Evolutionary conservation across 805 yeast genomes (phyloP).

Genomic region (Ogataea haglerorum): DNA sequence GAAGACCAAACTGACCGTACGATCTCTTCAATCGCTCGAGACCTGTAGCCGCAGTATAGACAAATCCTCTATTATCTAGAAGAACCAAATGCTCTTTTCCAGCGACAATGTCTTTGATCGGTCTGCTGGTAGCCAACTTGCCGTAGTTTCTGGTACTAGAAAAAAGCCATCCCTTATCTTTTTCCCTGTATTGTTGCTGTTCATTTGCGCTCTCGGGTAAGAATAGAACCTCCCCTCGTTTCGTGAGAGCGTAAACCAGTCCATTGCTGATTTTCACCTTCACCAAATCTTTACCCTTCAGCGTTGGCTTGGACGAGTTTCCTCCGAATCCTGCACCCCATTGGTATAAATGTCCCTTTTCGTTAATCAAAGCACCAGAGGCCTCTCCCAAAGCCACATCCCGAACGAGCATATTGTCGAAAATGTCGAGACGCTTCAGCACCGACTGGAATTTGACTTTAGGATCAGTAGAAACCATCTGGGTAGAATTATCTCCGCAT

Average conservation of each 20-base stretch:
- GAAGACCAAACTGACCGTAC: constrained; percentile 83
- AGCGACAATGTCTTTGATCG: constrained; percentile 40
- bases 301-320: constrained; percentile 29
- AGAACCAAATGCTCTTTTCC: constrained; percentile 74
- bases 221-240: constrained; percentile 43
- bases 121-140: constrained; percentile 15
- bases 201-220: constrained; percentile 30
- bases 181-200: constrained; percentile 17
- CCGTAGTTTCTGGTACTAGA: constrained; percentile 13
- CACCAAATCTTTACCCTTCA: constrained; percentile 45
- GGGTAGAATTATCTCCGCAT: constrained; percentile 55
- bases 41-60: constrained; percentile 63
- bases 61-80: constrained; percentile 55
- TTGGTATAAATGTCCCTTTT: constrained; percentile 68
- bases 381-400: constrained; percentile 52
- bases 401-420: constrained; percentile 57
- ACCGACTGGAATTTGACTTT: constrained; percentile 36
- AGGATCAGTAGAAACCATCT: constrained; percentile 30
- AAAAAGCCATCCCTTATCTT: constrained; percentile 15
- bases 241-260: constrained; percentile 45
- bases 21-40: constrained; percentile 39
- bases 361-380: constrained; percentile 57
- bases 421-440: constrained; percentile 60
- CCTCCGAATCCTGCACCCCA: constrained; percentile 52
- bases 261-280: constrained; percentile 51